Evolutionary conservation across 2,329 filamentous ascomycete species (phyloP).

Genomic region (Arthrobotrys megalospora): DNA sequence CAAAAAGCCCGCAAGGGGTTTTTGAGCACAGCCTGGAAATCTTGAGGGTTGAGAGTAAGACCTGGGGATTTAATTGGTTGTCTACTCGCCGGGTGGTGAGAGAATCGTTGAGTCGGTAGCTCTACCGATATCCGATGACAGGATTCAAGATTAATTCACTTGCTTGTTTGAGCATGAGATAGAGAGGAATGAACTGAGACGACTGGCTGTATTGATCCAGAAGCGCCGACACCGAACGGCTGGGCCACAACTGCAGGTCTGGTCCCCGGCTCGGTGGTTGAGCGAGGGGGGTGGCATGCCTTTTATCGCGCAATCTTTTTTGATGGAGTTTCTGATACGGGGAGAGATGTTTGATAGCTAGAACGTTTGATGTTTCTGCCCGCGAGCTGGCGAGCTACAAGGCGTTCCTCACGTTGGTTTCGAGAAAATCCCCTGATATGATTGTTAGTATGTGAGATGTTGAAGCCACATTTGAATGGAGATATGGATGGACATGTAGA

Average conservation of each 20-base stretch:
- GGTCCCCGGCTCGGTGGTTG: conserved; percentile 18
- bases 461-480: conserved; percentile 11
- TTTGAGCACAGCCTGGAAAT: not conserved
- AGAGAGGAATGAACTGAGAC: conserved; percentile 29
- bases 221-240: conserved; percentile 59
- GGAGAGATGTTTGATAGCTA: not conserved
- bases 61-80: conserved; percentile 17
- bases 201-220: conserved; percentile 47
- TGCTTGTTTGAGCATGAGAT: conserved; percentile 27
- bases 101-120: conserved; percentile 29
- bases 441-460: not conserved
- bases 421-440: not conserved
- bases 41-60: conserved; percentile 3
- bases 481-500: conserved; percentile 50
- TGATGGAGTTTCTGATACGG: conserved; percentile 20
- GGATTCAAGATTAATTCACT: conserved; percentile 25
- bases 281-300: conserved; percentile 24
- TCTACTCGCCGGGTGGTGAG: conserved; percentile 11
- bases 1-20: conserved; percentile 37
- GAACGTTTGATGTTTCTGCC: conserved; percentile 17
- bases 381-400: not conserved
- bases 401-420: not conserved
- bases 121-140: conserved; percentile 33
- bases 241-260: conserved; percentile 58
- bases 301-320: conserved; percentile 49